Conservation (phyloP, 495 filamentous ascomycete genomes). For the Aspergillus taichungensis region DNA sequence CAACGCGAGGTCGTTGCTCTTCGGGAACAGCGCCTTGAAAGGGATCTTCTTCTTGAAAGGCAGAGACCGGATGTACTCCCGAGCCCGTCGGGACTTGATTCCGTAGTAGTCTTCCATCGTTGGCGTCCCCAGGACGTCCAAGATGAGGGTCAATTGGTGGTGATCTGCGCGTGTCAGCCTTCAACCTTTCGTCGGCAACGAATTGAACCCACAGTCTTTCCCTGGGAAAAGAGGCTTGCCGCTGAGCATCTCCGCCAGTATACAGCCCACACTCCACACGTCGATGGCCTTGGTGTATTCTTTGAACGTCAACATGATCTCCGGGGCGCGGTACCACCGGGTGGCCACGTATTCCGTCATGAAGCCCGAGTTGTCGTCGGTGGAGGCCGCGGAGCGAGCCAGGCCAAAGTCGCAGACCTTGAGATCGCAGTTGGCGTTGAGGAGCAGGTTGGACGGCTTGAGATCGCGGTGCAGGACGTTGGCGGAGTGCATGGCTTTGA, state of each 20-base stretch:
- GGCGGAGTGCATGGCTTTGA: slow-evolving; percentile 99
- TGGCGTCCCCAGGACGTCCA: slow-evolving; percentile 95
- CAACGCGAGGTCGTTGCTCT: slow-evolving; percentile 86
- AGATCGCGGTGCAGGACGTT: slow-evolving; percentile 97
- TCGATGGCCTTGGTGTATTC: slow-evolving; percentile 99
- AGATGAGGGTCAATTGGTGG: slow-evolving; percentile 94
- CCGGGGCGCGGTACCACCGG: slow-evolving; percentile 96
- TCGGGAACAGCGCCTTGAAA: slow-evolving; percentile 94
- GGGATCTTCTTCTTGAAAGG: slow-evolving; percentile 99
- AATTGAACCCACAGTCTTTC: slow-evolving; percentile 77
- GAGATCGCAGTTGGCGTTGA: slow-evolving; percentile 98
- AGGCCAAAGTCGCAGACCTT: slow-evolving; percentile 99
- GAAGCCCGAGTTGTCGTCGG: slow-evolving; percentile 98
- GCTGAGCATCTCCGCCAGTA: slow-evolving; percentile 98
- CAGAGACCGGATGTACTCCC: slow-evolving; percentile 97
- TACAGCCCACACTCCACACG: slow-evolving; percentile 98
- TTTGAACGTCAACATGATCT: slow-evolving; percentile 99
- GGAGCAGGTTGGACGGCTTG: slow-evolving; percentile 91
- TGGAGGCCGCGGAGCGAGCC: slow-evolving; percentile 83
- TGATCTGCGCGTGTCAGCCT: slow-evolving; percentile 55
- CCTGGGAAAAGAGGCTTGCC: slow-evolving; percentile 98
- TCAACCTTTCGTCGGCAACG: background rate
- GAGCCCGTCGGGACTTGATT: slow-evolving; percentile 95
- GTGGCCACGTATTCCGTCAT: slow-evolving; percentile 99
- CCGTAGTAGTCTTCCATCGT: slow-evolving; percentile 99